These are phyloP conservation scores for Paraconiothyrium brasiliense DNA, from an alignment of 2,329 filamentous ascomycete species.

Conservation along the genomic window DNA sequence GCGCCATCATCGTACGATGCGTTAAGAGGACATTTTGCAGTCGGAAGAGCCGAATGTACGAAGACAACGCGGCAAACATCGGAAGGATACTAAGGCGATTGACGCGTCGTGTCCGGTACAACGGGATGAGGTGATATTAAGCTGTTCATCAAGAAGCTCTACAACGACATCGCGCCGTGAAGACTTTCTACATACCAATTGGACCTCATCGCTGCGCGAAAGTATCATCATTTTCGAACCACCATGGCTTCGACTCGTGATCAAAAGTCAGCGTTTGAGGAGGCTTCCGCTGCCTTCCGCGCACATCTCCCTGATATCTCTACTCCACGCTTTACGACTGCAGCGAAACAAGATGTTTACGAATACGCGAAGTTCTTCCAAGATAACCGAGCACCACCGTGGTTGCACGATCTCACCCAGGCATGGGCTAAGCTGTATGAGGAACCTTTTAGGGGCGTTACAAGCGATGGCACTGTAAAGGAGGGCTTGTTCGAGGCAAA, in stretches of 20 bases:
- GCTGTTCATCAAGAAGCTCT: no score
- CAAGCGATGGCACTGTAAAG: slow-evolving; percentile 69
- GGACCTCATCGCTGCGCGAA: background rate
- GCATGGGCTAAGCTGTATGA: slow-evolving; percentile 52
- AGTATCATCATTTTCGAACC: background rate
- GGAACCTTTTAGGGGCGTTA: slow-evolving; percentile 77
- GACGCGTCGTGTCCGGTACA: background rate
- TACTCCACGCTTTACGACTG: slow-evolving; percentile 68
- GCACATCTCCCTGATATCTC: slow-evolving; percentile 70
- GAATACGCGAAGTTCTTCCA: slow-evolving; percentile 71
- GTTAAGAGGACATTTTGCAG: background rate
- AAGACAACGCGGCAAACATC: background rate
- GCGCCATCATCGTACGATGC: slow-evolving; percentile 1
- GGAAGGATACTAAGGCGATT: no score
- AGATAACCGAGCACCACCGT: slow-evolving; percentile 67
- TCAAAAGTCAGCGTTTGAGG: slow-evolving; percentile 2
- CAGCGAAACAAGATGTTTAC: slow-evolving; percentile 69
- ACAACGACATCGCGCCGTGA: background rate
- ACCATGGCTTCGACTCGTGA: background rate
- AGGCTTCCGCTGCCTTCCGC: slow-evolving; percentile 57
- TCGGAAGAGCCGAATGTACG: background rate
- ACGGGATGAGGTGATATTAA: background rate
- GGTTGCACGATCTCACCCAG: slow-evolving; percentile 61
- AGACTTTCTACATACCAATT: slow-evolving; percentile 7
- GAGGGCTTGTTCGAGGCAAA: slow-evolving; percentile 66